These are phyloP conservation scores for Coelastrella sp. DNA, from an alignment of 139 green algal genomes.

Conservation along the genomic window DNA sequence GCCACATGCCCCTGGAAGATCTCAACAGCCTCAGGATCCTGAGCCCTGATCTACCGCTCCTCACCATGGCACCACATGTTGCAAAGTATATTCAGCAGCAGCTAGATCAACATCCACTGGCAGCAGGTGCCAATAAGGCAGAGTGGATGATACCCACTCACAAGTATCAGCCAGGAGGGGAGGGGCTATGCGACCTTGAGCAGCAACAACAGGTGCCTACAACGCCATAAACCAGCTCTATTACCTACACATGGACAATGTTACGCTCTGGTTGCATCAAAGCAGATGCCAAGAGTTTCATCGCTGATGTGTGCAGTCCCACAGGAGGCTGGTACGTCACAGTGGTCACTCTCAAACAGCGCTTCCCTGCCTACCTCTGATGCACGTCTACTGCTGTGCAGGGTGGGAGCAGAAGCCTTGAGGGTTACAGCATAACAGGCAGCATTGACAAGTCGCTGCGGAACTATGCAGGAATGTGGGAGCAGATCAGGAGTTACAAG, in stretches of 20 bases:
- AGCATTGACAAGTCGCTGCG: constrained; percentile 24
- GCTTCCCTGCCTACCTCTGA: too few relatives aligned
- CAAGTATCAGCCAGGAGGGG: neutral
- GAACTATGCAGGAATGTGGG: constrained; percentile 31
- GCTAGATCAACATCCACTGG: neutral
- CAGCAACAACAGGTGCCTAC: neutral
- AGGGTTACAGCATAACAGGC: constrained; percentile 27
- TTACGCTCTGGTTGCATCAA: too few relatives aligned
- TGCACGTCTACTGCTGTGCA: too few relatives aligned
- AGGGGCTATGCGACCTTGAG: too few relatives aligned
- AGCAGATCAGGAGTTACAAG: constrained; percentile 23
- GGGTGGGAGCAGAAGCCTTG: neutral
- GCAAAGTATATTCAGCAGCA: constrained; percentile 4
- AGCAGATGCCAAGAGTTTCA: too few relatives aligned
- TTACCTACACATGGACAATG: too few relatives aligned
- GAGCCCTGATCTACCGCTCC: constrained; percentile 6
- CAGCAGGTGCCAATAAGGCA: constrained; percentile 4
- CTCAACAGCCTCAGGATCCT: neutral
- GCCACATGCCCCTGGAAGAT: constrained; percentile 33
- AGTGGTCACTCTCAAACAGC: too few relatives aligned
- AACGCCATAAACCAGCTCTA: neutral
- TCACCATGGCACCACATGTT: constrained; percentile 30
- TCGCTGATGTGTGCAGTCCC: too few relatives aligned
- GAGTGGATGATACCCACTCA: constrained; percentile 31
- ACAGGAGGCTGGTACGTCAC: too few relatives aligned